These are phyloP conservation scores for Phaffomyces opuntiae DNA, from an alignment of 805 yeast genomes.

Conservation along the genomic window DNA sequence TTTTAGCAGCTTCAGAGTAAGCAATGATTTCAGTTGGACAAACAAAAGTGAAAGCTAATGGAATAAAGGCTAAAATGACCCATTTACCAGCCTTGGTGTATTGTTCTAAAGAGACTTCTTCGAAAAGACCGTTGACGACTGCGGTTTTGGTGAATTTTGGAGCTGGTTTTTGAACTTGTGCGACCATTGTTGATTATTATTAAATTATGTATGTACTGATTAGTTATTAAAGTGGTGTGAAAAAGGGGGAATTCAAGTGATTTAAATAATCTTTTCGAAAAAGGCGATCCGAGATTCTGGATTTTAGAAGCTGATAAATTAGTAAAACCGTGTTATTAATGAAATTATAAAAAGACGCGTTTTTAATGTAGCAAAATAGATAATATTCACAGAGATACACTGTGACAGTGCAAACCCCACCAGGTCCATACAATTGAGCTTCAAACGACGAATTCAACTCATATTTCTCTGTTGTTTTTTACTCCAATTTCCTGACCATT, in stretches of 20 bases:
- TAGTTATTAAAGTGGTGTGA: too few species aligned
- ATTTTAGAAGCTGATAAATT: background rate
- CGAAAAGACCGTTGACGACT: constrained; percentile 93
- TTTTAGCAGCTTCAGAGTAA: constrained; percentile 90
- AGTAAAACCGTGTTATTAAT: too few species aligned
- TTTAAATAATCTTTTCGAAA: background rate
- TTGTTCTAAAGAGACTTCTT: constrained; percentile 89
- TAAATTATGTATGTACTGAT: too few species aligned
- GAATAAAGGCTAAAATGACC: constrained; percentile 95
- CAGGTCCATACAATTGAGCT: background rate
- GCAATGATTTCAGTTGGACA: constrained; percentile 99
- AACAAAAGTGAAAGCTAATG: constrained; percentile 98
- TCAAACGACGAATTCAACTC: too few species aligned
- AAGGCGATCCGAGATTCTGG: background rate
- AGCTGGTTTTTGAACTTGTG: constrained; percentile 90
- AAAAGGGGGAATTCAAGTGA: background rate
- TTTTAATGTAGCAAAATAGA: too few species aligned
- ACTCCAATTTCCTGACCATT: too few species aligned
- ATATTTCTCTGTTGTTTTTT: too few species aligned
- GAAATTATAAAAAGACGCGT: too few species aligned
- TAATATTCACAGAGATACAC: too few species aligned
- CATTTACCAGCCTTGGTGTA: constrained; percentile 84
- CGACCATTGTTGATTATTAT: constrained; percentile 58
- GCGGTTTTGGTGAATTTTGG: constrained; percentile 96
- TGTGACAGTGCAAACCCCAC: too few species aligned